A percentile compares a stretch with the other conserved stretches of the same genome.
Conservation (phyloP, 768 basidiomycete genomes). For the Serendipita vermifera region DNA sequence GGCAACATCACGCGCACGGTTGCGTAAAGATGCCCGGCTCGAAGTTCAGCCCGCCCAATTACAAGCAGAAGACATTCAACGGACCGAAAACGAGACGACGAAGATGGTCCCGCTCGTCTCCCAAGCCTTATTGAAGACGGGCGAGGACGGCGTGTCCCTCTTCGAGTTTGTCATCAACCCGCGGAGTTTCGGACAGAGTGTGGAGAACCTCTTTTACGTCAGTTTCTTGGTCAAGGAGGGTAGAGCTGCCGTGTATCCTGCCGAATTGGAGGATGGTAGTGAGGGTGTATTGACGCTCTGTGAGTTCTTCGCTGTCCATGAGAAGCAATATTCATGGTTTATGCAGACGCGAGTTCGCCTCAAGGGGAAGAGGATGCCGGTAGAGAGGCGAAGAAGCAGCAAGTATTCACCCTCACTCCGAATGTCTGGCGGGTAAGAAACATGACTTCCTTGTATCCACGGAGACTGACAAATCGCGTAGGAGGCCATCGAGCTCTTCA, state of each 20-base stretch:
- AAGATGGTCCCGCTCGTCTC: constrained; percentile 71
- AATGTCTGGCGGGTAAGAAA: constrained; percentile 66
- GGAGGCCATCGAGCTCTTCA: constrained; percentile 79
- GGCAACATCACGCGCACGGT: constrained; percentile 37
- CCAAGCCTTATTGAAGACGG: constrained; percentile 39
- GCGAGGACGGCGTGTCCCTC: constrained; percentile 49
- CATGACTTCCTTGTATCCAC: background rate
- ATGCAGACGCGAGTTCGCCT: constrained; percentile 46
- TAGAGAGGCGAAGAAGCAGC: constrained; percentile 60
- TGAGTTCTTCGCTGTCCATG: constrained; percentile 30
- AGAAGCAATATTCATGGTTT: constrained; percentile 3
- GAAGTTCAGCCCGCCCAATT: constrained; percentile 59
- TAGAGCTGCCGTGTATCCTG: constrained; percentile 53
- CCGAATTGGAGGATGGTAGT: constrained; percentile 48
- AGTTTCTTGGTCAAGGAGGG: constrained; percentile 87
- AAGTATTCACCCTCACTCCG: constrained; percentile 87
- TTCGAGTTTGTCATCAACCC: constrained; percentile 88
- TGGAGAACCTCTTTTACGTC: constrained; percentile 93
- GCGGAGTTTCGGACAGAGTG: constrained; percentile 77
- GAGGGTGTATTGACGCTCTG: constrained; percentile 44
- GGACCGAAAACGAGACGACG: constrained; percentile 79
- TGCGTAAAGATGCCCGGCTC: constrained; percentile 60
- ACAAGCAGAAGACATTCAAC: constrained; percentile 61
- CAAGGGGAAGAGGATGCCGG: constrained; percentile 52
- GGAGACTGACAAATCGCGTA: constrained; percentile 23